phyloP scores from a whole-genome alignment of 352 stramenopile genomes.

The Saprolegnia diclina region DNA sequence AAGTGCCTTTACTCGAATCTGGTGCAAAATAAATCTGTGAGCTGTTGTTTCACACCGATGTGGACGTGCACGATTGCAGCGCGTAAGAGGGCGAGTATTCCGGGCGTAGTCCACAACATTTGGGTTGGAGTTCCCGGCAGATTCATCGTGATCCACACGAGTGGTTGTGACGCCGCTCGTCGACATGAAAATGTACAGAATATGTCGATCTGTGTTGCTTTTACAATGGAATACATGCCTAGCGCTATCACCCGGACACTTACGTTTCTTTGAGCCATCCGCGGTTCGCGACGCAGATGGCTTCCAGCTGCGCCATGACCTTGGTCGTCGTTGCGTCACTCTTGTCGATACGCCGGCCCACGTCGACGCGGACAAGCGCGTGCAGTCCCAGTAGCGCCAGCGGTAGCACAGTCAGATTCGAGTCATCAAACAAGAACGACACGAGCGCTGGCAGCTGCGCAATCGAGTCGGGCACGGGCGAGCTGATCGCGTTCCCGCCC shows the following conservation, averaged over 20 bases:
- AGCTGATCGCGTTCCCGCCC: conserved; percentile 49
- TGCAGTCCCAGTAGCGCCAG: conserved; percentile 56
- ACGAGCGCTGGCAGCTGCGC: conserved; percentile 46
- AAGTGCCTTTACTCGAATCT: too few relatives aligned
- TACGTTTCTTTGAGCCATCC: conserved; percentile 24
- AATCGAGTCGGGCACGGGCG: conserved; percentile 41
- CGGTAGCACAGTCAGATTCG: conserved; percentile 44
- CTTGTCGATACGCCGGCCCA: conserved; percentile 33
- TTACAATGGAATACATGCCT: neutral
- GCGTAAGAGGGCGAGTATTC: too few relatives aligned
- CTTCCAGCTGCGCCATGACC: conserved; percentile 14
- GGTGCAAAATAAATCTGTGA: too few relatives aligned
- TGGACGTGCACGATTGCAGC: too few relatives aligned
- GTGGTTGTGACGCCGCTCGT: too few relatives aligned
- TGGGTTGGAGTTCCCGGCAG: too few relatives aligned
- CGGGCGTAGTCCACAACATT: too few relatives aligned
- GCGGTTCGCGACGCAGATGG: conserved; percentile 3
- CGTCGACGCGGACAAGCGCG: conserved; percentile 47
- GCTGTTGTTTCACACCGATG: too few relatives aligned
- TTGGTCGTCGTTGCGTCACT: neutral
- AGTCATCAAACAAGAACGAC: conserved; percentile 59
- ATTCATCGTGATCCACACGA: too few relatives aligned
- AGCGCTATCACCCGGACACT: neutral
- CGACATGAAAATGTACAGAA: too few relatives aligned
- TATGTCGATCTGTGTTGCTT: too few relatives aligned